These are phyloP conservation scores for Globisporangium solare DNA, from an alignment of 352 stramenopile genomes.

Conservation along the genomic window DNA sequence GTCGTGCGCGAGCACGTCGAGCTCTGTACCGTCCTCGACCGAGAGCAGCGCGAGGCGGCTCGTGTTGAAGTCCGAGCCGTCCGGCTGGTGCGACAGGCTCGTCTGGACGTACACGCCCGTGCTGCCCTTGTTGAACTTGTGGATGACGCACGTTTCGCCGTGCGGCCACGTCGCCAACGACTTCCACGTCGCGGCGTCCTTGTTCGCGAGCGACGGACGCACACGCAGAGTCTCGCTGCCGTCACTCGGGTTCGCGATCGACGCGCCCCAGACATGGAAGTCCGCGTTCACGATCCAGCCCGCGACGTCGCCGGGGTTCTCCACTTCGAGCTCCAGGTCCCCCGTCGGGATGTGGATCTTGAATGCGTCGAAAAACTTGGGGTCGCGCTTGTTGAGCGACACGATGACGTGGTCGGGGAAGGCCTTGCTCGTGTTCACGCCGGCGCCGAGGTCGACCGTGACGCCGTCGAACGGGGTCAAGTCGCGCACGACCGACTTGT, in stretches of 20 bases:
- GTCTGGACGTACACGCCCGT: constrained; percentile 32
- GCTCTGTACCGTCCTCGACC: constrained; percentile 22
- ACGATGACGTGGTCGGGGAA: constrained; percentile 32
- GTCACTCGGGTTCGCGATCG: constrained; percentile 12
- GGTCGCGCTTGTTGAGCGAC: constrained; percentile 31
- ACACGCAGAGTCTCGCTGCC: constrained; percentile 27
- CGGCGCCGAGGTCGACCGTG: constrained; percentile 21
- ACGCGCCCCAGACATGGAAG: constrained; percentile 23
- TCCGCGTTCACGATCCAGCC: constrained; percentile 25
- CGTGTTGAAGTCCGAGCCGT: constrained; percentile 21
- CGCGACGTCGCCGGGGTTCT: constrained; percentile 29
- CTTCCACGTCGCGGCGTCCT: constrained; percentile 23
- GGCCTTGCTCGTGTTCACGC: constrained; percentile 20
- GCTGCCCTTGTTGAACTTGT: constrained; percentile 25
- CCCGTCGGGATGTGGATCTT: constrained; percentile 26
- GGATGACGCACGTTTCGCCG: constrained; percentile 22
- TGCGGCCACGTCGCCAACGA: constrained; percentile 31
- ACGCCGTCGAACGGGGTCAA: constrained; percentile 30
- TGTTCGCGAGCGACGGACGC: constrained; percentile 13
- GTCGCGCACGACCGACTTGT: constrained; percentile 25
- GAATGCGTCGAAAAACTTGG: constrained; percentile 27
- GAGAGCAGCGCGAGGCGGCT: constrained; percentile 38
- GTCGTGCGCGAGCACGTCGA: constrained; percentile 28
- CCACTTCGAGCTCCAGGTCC: constrained; percentile 18
- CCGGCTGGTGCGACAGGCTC: constrained; percentile 23